A percentile compares a stretch with the other conserved stretches of the same genome.
These are phyloP conservation scores for Neocatenulostroma microsporum DNA, from an alignment of 2,329 filamentous ascomycete genomes.

Conservation along the genomic window DNA sequence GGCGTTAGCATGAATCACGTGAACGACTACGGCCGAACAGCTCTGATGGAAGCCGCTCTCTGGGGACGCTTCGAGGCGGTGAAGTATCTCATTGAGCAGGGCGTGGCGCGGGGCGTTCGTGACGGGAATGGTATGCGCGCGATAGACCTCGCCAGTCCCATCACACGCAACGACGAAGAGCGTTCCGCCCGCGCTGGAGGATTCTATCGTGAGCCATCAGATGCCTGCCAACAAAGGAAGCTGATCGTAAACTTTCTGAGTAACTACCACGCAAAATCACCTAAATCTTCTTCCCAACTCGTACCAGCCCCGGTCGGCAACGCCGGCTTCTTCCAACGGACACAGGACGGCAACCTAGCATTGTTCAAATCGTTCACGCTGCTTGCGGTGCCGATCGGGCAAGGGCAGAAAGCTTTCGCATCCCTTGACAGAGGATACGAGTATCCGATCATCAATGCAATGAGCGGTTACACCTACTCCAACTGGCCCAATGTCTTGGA, in stretches of 20 bases:
- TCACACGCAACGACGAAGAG: neutral
- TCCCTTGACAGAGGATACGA: neutral
- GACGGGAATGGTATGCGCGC: neutral
- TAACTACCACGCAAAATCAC: neutral
- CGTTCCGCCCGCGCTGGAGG: neutral
- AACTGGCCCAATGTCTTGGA: neutral
- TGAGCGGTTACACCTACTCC: constrained; percentile 2
- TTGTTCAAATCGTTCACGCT: neutral
- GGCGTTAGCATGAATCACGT: neutral
- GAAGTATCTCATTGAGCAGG: neutral
- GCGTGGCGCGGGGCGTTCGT: neutral
- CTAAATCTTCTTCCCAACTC: neutral
- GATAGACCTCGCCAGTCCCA: neutral
- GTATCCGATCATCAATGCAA: constrained; percentile 1
- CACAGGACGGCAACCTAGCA: neutral
- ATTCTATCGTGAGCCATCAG: neutral
- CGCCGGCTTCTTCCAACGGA: neutral
- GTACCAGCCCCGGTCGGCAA: too few relatives aligned
- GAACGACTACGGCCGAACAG: neutral
- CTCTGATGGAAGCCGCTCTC: constrained; percentile 1
- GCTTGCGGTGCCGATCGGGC: neutral
- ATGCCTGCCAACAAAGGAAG: neutral
- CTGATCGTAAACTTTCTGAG: neutral
- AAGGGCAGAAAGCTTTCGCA: constrained; percentile 1
- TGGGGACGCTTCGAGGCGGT: constrained; percentile 1